Base-by-base conservation (phyloP, 1,284 basidiomycete species). In the Irpex lacteus region DNA sequence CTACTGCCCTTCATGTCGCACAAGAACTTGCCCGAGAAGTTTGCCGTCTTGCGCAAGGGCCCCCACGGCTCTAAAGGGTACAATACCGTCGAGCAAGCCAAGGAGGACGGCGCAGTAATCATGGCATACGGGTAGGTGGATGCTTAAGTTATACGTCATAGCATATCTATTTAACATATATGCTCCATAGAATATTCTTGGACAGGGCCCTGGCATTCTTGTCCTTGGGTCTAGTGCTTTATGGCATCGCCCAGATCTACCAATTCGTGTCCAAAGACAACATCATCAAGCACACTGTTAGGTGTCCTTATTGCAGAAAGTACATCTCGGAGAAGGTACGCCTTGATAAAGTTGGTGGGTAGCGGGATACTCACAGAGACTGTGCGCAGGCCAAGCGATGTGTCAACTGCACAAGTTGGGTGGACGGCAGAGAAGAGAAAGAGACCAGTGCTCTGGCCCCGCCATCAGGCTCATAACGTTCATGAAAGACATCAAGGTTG, bases 241-340 rank as follows among this genome's bases (percentile, higher is more conserved):
- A 66, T 26, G 65, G 19, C 18, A 60, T 66, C 11, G 65, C 65
- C 11, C 65, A 66, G 62, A n/a, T 55, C 2, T 66, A 66, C 21
- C 62, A 44, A 1, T 47, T 61, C 38, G 34, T 66, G 15, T 66
- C 65, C 8, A 60, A 63, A 36, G 65, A 66, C 34, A 61, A 62
- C n/a, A 66, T 66, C 60, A 66, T 66, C 65, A 66, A 66, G 53
- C 60, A 63, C 32, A 63, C 62, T 2, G 65, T 66, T 13, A 60
- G 60, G 19, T 66, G 65, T 36, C 62, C 65, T 1, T 66, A 66
- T 40, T 66, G 65, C 32, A 19, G 65, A n/a, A 66, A 66, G 36
- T 66, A 60, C 26, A 56, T 66, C 26, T 63, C 65, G 18, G 65
- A 66, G 56, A 66, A 66, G 62, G 65, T 66, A 58, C 2, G 44